Base-by-base conservation (phyloP, 2,329 filamentous ascomycete species). In the Pseudogymnoascus sp. region DNA sequence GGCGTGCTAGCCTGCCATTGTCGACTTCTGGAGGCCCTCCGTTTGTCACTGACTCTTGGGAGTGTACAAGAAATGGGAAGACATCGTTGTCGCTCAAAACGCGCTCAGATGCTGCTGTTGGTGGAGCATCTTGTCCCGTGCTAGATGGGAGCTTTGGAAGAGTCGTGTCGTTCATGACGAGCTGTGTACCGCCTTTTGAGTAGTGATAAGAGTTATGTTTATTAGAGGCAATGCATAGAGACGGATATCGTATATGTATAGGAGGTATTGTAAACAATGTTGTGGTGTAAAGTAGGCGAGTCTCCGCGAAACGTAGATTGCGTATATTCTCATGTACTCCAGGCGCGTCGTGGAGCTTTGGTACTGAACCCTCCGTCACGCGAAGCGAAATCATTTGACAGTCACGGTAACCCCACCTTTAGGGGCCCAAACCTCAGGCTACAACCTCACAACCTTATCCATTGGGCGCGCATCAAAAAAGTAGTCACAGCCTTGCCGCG, bases 1-100 rank as follows among this genome's bases (percentile, higher is more conserved):
- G 68, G 59, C 69, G 70, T 18, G 68, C 66, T 21, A 65, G 77
- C 79, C 73, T 65, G 39, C 57, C 65, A 59, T 67, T 69, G 37
- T 37, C 60, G 35, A 65, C 62, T 5, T 62, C 63, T 13, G 62
- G 59, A 19, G 37, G 60, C 33, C 67, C 69, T 28, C 67, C 66
- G 41, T 63, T 69, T 21, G 39, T 59, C 15, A 59, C 48, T 57
- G 63, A 63, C 55, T 58, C 59, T 28, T 61, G 56, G 12, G 63
- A 62, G 19, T 66, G 63, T 5, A 64, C 63, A 18, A 62, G 58
- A 58, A 64, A 65, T 5, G 59, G 63, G 52, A 65, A 63, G 10
- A 59, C 62, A 21, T 67, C 66, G 19, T 60, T 63, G 21, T 67
- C 64, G 15, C 60, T 62, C 26, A 57, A 61, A 38, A 62, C 63